These are phyloP conservation scores for Polygonum aviculare DNA, from an alignment of 148 eudicot genomes.

Conservation along the genomic window DNA sequence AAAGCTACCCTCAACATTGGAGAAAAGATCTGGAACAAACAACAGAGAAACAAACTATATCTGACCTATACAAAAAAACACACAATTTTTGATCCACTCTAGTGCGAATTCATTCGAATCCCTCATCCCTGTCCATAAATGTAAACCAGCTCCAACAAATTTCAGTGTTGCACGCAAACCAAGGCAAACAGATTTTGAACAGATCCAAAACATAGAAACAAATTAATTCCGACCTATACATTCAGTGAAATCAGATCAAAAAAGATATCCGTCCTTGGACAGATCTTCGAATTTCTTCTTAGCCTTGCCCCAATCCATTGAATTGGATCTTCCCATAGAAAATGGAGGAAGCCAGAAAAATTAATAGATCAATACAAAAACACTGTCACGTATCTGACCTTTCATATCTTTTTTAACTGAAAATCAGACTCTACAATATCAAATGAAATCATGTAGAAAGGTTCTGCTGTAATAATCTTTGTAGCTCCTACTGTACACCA, in stretches of 20 bases:
- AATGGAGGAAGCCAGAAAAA: no score
- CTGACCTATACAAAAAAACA: no score
- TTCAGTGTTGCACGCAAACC: background rate
- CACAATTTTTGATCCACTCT: constrained; percentile 16
- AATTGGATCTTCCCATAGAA: constrained; percentile 37
- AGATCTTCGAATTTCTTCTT: constrained; percentile 48
- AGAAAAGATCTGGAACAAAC: background rate
- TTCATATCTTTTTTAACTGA: no score
- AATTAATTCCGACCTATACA: constrained; percentile 60
- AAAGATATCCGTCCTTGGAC: constrained; percentile 52
- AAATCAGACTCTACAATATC: no score
- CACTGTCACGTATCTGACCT: no score
- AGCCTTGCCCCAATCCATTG: constrained; percentile 63
- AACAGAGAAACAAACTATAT: no score
- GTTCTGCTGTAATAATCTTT: no score
- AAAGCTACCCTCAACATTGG: background rate
- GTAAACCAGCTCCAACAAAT: background rate
- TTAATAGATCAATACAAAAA: no score
- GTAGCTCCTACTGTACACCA: no score
- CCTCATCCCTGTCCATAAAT: constrained; percentile 54
- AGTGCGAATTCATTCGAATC: constrained; percentile 83
- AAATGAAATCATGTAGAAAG: no score
- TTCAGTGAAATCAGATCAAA: constrained; percentile 73
- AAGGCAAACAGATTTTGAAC: no score
- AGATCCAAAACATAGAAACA: background rate